Evolutionary conservation across 306 rosid species (phyloP).

Genomic region (Cucumis cinereus): DNA sequence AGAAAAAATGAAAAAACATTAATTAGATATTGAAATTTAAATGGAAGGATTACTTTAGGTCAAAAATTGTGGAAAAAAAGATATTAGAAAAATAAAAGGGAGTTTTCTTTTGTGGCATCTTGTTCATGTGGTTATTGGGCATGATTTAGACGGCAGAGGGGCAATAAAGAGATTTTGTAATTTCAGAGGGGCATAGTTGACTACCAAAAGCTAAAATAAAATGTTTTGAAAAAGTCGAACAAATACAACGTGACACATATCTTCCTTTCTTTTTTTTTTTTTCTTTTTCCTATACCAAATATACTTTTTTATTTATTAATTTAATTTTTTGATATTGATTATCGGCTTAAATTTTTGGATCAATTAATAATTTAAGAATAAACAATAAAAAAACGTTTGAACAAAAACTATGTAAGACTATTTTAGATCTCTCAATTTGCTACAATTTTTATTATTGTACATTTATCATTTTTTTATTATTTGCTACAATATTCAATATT

Average conservation of each 20-base stretch:
- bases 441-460: too few species aligned
- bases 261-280: not conserved
- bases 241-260: not conserved
- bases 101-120: not conserved
- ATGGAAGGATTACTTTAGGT: not conserved
- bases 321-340: not conserved
- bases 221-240: not conserved
- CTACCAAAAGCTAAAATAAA: not conserved
- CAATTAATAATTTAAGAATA: too few species aligned
- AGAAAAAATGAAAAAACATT: not conserved
- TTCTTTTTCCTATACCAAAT: not conserved
- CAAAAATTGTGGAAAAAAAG: not conserved
- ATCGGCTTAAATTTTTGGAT: too few species aligned
- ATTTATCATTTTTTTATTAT: too few species aligned
- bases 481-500: too few species aligned
- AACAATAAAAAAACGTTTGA: too few species aligned
- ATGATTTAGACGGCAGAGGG: not conserved
- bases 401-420: too few species aligned
- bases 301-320: not conserved
- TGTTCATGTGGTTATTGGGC: slow-evolving; percentile 2
- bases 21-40: not conserved
- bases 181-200: not conserved
- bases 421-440: too few species aligned
- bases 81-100: not conserved
- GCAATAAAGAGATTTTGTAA: not conserved